Evolutionary conservation across 73 alveolate species (phyloP).

Genomic region (Stentor coeruleus): DNA sequence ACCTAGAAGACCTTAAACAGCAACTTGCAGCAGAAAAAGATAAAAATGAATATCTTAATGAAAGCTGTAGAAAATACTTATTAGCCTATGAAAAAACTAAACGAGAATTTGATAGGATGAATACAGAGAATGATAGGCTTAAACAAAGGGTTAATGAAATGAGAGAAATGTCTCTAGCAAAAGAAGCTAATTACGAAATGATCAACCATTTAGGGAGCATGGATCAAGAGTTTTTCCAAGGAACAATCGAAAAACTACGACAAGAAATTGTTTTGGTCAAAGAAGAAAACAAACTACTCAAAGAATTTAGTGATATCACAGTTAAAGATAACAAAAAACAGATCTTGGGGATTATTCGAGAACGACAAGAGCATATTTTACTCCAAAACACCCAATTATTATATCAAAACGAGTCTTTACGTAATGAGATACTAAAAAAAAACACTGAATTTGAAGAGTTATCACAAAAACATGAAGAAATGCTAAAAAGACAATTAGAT

Average conservation of each 20-base stretch:
- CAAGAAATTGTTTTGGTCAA: not conserved
- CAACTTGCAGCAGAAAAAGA: not conserved
- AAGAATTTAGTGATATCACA: not conserved
- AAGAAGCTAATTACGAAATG: not conserved
- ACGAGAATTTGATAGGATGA: not conserved
- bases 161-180: not conserved
- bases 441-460: not conserved
- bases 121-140: not conserved
- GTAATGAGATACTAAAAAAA: not conserved
- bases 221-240: not conserved
- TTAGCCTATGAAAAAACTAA: not conserved
- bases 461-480: no score
- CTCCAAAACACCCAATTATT: not conserved
- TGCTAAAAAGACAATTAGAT: not conserved
- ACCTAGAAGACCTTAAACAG: not conserved
- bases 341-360: not conserved
- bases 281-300: conserved; percentile 3
- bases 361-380: not conserved
- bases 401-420: not conserved
- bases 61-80: not conserved
- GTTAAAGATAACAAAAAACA: no score
- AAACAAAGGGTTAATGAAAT: not conserved
- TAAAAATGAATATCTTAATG: not conserved
- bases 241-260: not conserved
- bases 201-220: not conserved